Base-by-base conservation (phyloP, 108 stramenopile species). In the Aurantiochytrium sp. region DNA sequence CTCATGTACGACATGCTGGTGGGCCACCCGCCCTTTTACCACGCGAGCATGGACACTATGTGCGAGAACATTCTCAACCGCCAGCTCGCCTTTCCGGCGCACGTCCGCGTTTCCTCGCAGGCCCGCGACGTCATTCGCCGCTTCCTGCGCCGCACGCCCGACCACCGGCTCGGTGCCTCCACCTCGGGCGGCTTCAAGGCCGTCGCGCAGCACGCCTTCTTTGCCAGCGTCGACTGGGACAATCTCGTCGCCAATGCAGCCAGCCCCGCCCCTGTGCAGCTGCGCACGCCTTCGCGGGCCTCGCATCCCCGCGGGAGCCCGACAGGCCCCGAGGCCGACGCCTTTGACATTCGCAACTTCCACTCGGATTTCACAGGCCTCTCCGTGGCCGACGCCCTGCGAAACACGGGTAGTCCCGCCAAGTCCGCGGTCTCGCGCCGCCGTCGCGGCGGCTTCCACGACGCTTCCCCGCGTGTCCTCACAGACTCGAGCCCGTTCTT, bases 151-250 rank as follows among this genome's bases (percentile, higher is more conserved):
- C 36, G 87, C 19, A 85, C 34, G 8, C 87, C 87, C 19, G 87
- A 42, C 15, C 39, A 41, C 17, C 87, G 87, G 6, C 68, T 87
- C 10, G 87, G 87, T 27, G 42, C 55, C 4, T 55, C 87, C 4
- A 42, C 32, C 54, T 4, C 52, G 0, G 69, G 19, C n/a, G 87
- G 85, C 32, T 96, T 94, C 8, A 68, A 87, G 42, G 86, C 89
- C 4, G 93, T 96, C 2, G 86, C 89, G 55, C 39, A 68, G 39
- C 97, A 98, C 90, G 92, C 94, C 2, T 98, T 98, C 91, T 99
- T 98, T 89, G 89, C 73, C 15, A 87, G 87, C 17, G 93, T 98
- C 59, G 94, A 98, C 85, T 99, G 98, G 98, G 94, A 94, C n/a
- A 93, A 93, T 50, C 93, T 99, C n/a, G 90, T n/a, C 10, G n/a